These are phyloP conservation scores for Leccinum incarnatum DNA, from an alignment of 768 basidiomycete species.

Conservation along the genomic window DNA sequence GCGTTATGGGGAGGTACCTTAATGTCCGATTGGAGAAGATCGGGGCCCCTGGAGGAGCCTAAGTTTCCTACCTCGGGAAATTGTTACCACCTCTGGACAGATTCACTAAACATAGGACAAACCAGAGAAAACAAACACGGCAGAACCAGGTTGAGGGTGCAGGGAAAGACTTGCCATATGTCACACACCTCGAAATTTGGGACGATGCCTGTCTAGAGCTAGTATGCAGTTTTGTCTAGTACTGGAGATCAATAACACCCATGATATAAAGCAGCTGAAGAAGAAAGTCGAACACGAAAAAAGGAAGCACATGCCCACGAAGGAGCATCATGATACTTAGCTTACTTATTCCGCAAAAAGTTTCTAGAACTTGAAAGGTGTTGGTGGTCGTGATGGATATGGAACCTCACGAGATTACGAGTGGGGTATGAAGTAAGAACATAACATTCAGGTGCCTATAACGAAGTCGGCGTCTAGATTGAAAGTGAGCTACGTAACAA, in stretches of 20 bases:
- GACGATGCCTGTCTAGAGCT: background rate
- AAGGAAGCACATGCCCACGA: too few relatives aligned
- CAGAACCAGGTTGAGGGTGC: background rate
- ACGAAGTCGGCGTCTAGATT: too few relatives aligned
- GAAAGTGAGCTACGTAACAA: too few relatives aligned
- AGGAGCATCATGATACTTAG: too few relatives aligned
- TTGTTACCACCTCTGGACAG: background rate
- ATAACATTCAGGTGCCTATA: too few relatives aligned
- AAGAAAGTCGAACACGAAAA: too few relatives aligned
- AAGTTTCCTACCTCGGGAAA: background rate
- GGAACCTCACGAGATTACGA: too few relatives aligned
- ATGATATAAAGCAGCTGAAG: too few relatives aligned
- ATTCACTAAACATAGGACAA: background rate
- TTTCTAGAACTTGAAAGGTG: too few relatives aligned
- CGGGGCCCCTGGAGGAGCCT: background rate
- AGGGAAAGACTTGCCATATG: background rate
- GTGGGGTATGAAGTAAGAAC: too few relatives aligned
- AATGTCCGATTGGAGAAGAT: background rate
- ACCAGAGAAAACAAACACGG: background rate
- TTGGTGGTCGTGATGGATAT: too few relatives aligned
- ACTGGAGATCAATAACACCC: background rate
- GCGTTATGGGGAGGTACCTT: background rate
- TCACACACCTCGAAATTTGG: background rate
- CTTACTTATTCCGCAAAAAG: too few relatives aligned
- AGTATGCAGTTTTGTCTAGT: background rate